Evolutionary conservation across 805 yeast genomes (phyloP), one percentile per base, ranked within the genome.

Genomic region (Ogataea naganishii): DNA sequence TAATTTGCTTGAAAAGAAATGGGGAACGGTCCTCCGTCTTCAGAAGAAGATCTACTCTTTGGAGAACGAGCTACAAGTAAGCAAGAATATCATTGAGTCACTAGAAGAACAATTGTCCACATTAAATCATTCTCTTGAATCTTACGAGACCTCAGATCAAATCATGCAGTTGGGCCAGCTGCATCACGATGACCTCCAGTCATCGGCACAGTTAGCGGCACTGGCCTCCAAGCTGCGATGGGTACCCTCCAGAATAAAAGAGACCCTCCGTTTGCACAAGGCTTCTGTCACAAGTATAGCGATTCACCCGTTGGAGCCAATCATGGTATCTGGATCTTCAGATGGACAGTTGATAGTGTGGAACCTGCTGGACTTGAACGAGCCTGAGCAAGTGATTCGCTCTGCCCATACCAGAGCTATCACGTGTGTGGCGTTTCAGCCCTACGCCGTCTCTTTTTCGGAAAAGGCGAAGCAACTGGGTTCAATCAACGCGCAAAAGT

Each of bases 11-110:
- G 84, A 80, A 41, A 80, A 78, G 54, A 88, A 86, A 57, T 88
- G 96, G 96, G 66, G 79, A 1, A 77, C 94, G 0, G 89, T 88
- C 4, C 64, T 84, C 19, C 61, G 95, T 26, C 61, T 89, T 18
- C 96, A 89, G 54, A 70, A 75, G 38, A 69, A 72, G 43, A 76
- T 79, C 24, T 58, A 79, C 34, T 89, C 78, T 30, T 53, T 85
- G 25, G 95, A 88, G 45, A 55, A 65, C 13, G 78, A 75, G 27
- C 50, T 71, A 4, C 53, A 53, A 12, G 64, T 67, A 23, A 57
- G 77, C 37, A 58, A 69, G 24, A 64, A 67, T n/a, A 58, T 62
- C 11, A 44, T 67, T 13, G 68, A 64, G 30, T 39, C 29, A n/a
- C 33, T 33, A 20, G 26, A 19, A 14, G 25, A 27, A 20, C 23